Evolutionary conservation across 129 eudicot genomes (phyloP).

Genomic region (Rutidosis leptorrhynchoides): DNA sequence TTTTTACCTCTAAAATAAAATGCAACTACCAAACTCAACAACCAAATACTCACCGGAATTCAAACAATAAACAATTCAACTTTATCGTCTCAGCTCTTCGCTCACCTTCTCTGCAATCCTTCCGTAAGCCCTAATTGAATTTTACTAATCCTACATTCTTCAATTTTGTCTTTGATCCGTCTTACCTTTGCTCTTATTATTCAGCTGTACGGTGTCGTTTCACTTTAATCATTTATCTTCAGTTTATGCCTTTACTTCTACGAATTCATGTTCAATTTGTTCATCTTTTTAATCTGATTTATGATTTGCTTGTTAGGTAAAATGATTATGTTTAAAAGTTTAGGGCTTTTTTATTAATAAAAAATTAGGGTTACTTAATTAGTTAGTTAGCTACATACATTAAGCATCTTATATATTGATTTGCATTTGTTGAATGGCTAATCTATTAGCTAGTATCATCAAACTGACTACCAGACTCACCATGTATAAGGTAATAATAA

Average conservation of each 20-base stretch:
- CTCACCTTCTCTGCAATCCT: slow-evolving; percentile 5
- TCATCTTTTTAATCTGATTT: not conserved
- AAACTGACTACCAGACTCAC: not conserved
- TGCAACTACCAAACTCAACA: slow-evolving; percentile 20
- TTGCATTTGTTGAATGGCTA: not conserved
- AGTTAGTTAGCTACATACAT: not conserved
- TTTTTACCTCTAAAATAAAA: slow-evolving; percentile 17
- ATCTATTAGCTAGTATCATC: not conserved
- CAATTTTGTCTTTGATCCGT: slow-evolving; percentile 22
- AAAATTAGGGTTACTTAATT: not conserved
- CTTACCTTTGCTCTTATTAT: not conserved
- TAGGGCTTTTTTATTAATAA: too few relatives aligned
- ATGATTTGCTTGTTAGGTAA: not conserved
- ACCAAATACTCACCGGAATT: not conserved
- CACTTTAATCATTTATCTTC: slow-evolving; percentile 12
- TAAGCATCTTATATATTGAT: not conserved
- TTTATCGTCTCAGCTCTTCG: not conserved
- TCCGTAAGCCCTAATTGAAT: slow-evolving; percentile 4
- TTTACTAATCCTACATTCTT: not conserved
- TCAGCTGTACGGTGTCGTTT: slow-evolving; percentile 13
- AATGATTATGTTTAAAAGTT: not conserved
- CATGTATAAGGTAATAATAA: not conserved
- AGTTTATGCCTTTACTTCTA: slow-evolving; percentile 10
- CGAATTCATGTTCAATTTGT: too few relatives aligned
- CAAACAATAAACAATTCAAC: not conserved